phyloP scores from a whole-genome alignment of 331 rosid genomes.

The Quercus phellos region DNA sequence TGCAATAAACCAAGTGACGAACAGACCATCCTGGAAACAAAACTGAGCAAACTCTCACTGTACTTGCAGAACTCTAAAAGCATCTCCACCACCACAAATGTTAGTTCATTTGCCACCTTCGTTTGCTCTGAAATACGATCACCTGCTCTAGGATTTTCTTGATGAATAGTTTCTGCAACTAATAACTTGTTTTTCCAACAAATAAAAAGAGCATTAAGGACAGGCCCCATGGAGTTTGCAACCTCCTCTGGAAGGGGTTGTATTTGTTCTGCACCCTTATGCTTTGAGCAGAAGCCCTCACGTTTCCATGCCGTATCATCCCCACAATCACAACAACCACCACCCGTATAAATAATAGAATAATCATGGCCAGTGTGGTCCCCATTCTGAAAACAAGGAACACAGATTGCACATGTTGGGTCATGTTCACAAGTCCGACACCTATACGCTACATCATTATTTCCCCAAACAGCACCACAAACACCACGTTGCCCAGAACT shows the following conservation, averaged over 20 bases:
- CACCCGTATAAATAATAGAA: slow-evolving; percentile 67
- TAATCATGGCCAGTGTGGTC: slow-evolving; percentile 82
- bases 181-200: slow-evolving; percentile 63
- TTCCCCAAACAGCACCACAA: slow-evolving; percentile 94
- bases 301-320: slow-evolving; percentile 97
- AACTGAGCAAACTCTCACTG: slow-evolving; percentile 94
- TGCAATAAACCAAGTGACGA: slow-evolving; percentile 51
- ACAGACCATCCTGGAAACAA: slow-evolving; percentile 57
- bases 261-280: slow-evolving; percentile 84
- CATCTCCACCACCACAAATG: slow-evolving; percentile 75
- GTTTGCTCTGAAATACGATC: slow-evolving; percentile 36
- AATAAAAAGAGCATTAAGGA: slow-evolving; percentile 59
- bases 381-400: slow-evolving; percentile 93
- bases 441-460: slow-evolving; percentile 73
- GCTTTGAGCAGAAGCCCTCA: slow-evolving; percentile 89
- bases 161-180: slow-evolving; percentile 29
- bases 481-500: slow-evolving; percentile 83
- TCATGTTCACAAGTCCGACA: slow-evolving; percentile 89
- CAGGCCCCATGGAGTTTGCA: slow-evolving; percentile 55
- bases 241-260: slow-evolving; percentile 67
- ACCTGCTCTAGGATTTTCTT: slow-evolving; percentile 38
- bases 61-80: slow-evolving; percentile 75
- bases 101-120: slow-evolving; percentile 66
- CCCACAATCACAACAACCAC: slow-evolving; percentile 99
- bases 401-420: slow-evolving; percentile 95